These are phyloP conservation scores for Leishmania braziliensis DNA, from an alignment of 208 protist genomes.

Conservation along the genomic window DNA sequence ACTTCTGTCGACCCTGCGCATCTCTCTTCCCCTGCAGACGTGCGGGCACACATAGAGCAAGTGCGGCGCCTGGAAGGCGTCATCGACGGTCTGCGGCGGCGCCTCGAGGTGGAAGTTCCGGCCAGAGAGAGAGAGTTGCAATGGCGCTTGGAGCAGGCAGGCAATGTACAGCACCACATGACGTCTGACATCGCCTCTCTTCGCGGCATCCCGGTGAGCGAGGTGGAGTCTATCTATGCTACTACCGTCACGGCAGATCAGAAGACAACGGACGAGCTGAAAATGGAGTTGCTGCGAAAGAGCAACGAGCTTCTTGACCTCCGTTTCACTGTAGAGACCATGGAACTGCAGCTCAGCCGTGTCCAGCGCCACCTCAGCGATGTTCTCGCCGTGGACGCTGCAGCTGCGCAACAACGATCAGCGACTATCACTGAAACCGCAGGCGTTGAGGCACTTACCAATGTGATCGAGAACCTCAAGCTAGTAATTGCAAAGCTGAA, in stretches of 20 bases:
- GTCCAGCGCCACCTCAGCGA: slow-evolving; percentile 73
- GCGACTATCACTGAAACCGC: slow-evolving; percentile 12
- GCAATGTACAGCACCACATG: slow-evolving; percentile 38
- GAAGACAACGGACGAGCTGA: slow-evolving; percentile 32
- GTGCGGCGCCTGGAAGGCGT: slow-evolving; percentile 57
- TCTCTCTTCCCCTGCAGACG: slow-evolving; percentile 16
- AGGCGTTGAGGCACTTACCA: slow-evolving; percentile 41
- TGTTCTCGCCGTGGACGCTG: slow-evolving; percentile 46
- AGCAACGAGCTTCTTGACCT: slow-evolving; percentile 73
- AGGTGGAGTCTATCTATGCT: slow-evolving; percentile 36
- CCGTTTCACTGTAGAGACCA: slow-evolving; percentile 67
- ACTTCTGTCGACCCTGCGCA: slow-evolving; percentile 13
- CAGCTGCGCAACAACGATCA: slow-evolving; percentile 2
- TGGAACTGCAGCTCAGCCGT: slow-evolving; percentile 59
- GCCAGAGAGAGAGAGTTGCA: slow-evolving; percentile 46
- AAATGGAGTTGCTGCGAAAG: slow-evolving; percentile 45
- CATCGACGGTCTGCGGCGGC: slow-evolving; percentile 64
- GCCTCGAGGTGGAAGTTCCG: slow-evolving; percentile 57
- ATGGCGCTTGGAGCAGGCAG: slow-evolving; percentile 29
- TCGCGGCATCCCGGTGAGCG: slow-evolving; percentile 23
- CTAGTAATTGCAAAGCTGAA: slow-evolving; percentile 76
- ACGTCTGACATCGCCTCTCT: slow-evolving; percentile 46
- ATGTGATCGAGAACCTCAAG: slow-evolving; percentile 78
- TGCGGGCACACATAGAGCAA: slow-evolving; percentile 47
- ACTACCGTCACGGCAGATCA: slow-evolving; percentile 13